Percentiles rank a stretch among this genome's conserved stretches.
Evolutionary conservation across 805 yeast genomes (phyloP).

Genomic region (Cyberlindnera bimundalis): DNA sequence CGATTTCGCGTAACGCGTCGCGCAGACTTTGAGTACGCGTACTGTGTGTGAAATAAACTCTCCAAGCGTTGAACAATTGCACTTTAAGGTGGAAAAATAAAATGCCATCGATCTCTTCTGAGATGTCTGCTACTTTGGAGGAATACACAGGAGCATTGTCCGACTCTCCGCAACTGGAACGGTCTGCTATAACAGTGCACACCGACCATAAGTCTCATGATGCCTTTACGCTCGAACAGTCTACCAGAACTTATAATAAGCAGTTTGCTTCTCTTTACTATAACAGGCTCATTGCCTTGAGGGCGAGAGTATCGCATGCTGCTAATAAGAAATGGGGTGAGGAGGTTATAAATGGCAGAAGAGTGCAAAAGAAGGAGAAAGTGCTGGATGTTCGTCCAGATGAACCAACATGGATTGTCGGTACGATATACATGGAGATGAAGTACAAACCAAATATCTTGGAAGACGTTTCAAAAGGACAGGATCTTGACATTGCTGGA

Average conservation of each 20-base stretch:
- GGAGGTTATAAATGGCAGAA: slow-evolving; percentile 37
- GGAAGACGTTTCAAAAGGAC: slow-evolving; percentile 66
- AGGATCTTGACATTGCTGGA: slow-evolving; percentile 38
- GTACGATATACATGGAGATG: slow-evolving; percentile 83
- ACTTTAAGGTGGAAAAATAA: neutral
- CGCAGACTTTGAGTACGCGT: too few species aligned
- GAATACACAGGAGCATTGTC: slow-evolving; percentile 5
- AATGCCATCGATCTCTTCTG: slow-evolving; percentile 14
- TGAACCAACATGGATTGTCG: slow-evolving; percentile 75
- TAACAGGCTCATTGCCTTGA: slow-evolving; percentile 45
- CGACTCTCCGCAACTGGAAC: slow-evolving; percentile 1
- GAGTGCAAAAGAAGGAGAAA: slow-evolving; percentile 39
- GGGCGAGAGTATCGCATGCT: slow-evolving; percentile 42
- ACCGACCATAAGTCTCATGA: slow-evolving; percentile 12
- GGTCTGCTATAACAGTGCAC: slow-evolving; percentile 5
- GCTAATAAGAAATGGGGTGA: slow-evolving; percentile 57
- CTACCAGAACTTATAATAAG: slow-evolving; percentile 41
- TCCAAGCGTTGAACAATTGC: too few species aligned
- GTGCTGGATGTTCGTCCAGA: slow-evolving; percentile 62
- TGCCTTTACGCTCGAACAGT: slow-evolving; percentile 8
- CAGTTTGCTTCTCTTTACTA: slow-evolving; percentile 61
- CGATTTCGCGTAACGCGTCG: too few species aligned
- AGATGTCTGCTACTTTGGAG: slow-evolving; percentile 5
- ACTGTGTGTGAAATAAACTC: too few species aligned
- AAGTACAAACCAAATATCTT: slow-evolving; percentile 81